A percentile compares a stretch with the other conserved stretches of the same genome.
phyloP scores from a whole-genome alignment of 2,329 filamentous ascomycete species.

The Neofusicoccum sp. region DNA sequence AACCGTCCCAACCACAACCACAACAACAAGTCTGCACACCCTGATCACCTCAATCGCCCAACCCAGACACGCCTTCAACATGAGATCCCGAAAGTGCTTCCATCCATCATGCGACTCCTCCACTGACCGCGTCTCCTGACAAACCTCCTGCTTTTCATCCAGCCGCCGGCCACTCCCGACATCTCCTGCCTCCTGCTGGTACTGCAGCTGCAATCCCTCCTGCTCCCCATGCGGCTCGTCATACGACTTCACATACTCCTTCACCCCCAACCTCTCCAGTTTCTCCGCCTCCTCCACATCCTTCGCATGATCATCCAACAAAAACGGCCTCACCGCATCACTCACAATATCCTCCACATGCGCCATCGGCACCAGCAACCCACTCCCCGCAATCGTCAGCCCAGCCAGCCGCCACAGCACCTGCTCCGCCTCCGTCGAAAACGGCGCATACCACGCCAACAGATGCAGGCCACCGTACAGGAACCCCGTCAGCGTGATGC shows the following conservation, averaged over 20 bases:
- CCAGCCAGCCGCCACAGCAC: conserved; percentile 20
- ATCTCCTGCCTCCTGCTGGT: not conserved
- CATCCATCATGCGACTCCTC: not conserved
- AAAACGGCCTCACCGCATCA: conserved; percentile 21
- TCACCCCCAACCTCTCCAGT: not conserved
- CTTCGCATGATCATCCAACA: conserved; percentile 18
- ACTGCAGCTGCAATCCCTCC: not conserved
- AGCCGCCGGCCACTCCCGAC: too few species aligned
- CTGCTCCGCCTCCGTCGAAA: conserved; percentile 14
- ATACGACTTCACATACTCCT: not conserved
- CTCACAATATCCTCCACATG: not conserved
- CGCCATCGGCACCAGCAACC: conserved; percentile 8
- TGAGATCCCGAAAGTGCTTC: not conserved
- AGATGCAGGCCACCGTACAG: conserved; percentile 25
- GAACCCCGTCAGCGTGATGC: conserved; percentile 15
- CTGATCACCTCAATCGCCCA: not conserved
- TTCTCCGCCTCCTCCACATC: not conserved
- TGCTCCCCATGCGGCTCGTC: not conserved
- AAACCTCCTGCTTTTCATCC: not conserved
- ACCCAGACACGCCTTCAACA: not conserved
- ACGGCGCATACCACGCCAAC: conserved; percentile 27
- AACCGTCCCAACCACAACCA: conserved; percentile 21
- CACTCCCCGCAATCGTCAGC: conserved; percentile 17
- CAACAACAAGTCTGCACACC: conserved; percentile 27
- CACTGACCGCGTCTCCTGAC: not conserved